Conservation (phyloP, 768 basidiomycete genomes). For the Strobilomyces echinocephalus region DNA sequence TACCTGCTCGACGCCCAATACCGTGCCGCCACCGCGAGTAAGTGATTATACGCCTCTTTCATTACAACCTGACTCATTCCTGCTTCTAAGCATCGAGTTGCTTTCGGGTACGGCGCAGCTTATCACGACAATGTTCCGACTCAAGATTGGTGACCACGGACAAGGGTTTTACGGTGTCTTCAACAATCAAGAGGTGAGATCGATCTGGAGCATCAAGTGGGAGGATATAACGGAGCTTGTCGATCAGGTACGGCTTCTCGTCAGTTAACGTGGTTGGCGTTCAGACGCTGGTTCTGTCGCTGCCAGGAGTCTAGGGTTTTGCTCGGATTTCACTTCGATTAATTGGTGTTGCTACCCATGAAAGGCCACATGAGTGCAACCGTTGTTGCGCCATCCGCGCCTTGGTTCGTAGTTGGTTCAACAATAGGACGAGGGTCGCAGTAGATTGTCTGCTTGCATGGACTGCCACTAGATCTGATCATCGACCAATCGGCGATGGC, state of each 20-base stretch:
- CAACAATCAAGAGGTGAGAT: slow-evolving; percentile 83
- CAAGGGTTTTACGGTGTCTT: slow-evolving; percentile 96
- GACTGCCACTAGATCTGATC: too few relatives aligned
- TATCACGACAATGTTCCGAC: slow-evolving; percentile 97
- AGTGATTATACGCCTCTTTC: slow-evolving; percentile 22
- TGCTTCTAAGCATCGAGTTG: slow-evolving; percentile 58
- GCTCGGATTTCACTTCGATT: too few relatives aligned
- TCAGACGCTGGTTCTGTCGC: too few relatives aligned
- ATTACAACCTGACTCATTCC: slow-evolving; percentile 35
- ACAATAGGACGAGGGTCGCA: too few relatives aligned
- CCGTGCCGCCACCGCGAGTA: slow-evolving; percentile 92
- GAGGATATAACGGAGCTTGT: slow-evolving; percentile 95
- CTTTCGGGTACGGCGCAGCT: slow-evolving; percentile 87
- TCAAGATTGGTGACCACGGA: slow-evolving; percentile 96
- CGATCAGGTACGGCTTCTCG: slow-evolving; percentile 57
- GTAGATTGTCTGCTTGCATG: too few relatives aligned
- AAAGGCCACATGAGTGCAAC: too few relatives aligned
- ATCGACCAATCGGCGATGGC: too few relatives aligned
- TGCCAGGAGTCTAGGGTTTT: too few relatives aligned
- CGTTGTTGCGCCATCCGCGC: too few relatives aligned
- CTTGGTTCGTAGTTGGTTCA: too few relatives aligned
- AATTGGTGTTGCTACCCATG: too few relatives aligned
- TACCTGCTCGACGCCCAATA: slow-evolving; percentile 98
- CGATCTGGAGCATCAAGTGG: slow-evolving; percentile 78
- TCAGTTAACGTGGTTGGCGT: neutral